phyloP scores from a whole-genome alignment of 2,329 filamentous ascomycete species.

The Kalaharituber pfeilii region DNA sequence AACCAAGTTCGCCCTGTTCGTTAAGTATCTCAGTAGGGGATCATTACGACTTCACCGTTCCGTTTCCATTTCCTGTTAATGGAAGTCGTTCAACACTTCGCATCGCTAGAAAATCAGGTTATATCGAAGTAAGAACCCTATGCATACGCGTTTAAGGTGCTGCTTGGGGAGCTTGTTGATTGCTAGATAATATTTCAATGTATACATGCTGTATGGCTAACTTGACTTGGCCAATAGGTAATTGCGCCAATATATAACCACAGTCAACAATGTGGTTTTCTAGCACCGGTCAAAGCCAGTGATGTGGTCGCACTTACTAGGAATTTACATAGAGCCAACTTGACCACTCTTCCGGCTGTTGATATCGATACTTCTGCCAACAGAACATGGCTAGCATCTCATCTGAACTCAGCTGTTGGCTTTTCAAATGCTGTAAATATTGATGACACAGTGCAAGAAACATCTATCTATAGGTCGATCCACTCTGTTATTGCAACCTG shows the following conservation, averaged over 20 bases:
- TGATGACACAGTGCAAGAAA: neutral
- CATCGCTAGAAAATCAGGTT: constrained; percentile 13
- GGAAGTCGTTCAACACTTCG: constrained; percentile 6
- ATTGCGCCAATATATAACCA: constrained; percentile 2
- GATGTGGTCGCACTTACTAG: too few species aligned
- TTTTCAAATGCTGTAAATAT: too few species aligned
- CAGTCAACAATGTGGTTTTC: constrained; percentile 4
- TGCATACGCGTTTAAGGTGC: too few species aligned
- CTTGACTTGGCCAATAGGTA: too few species aligned
- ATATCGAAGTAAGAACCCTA: constrained; percentile 10
- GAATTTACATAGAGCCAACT: constrained; percentile 16
- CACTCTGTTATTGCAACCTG: too few species aligned
- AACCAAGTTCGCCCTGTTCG: constrained; percentile 7
- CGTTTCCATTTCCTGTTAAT: constrained; percentile 13
- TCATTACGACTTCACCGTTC: constrained; percentile 2
- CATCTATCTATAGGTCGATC: neutral
- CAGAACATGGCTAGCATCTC: constrained; percentile 3
- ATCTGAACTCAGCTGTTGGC: neutral
- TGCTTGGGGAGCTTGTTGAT: too few species aligned
- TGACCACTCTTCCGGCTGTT: constrained; percentile 15
- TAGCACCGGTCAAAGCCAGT: neutral
- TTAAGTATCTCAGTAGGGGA: neutral
- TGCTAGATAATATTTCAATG: neutral
- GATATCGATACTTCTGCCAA: constrained; percentile 3
- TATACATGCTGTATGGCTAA: too few species aligned